Evolutionary conservation across 2,329 filamentous ascomycete species (phyloP), one percentile per base, ranked within the genome.

Genomic region (Plenodomus biglobosus): DNA sequence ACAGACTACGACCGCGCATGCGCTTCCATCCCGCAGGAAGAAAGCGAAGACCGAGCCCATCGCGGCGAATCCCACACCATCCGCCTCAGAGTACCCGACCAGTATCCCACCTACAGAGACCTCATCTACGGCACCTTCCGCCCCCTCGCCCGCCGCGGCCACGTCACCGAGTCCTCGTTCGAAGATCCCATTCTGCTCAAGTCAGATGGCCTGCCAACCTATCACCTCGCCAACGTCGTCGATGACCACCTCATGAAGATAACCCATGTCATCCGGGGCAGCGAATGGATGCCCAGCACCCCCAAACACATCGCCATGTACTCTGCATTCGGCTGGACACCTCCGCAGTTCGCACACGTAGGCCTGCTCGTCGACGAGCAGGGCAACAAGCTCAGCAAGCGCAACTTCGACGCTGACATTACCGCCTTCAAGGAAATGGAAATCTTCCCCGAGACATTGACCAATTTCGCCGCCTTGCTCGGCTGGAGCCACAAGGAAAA

Each of bases 201-300:
- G 72, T 86, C 85, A 0, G 94, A 99, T 68, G 92, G 91, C 0
- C 88, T 88, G 56, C 94, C 94, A 0, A 99, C 95, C 0, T 99
- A 99, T 66, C 94, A 99, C 71, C 86, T 99, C 52, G 94, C 94
- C 3, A 99, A 97, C 65, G 92, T 99, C 8, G 86, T 99, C 3
- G 94, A 99, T 66, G 94, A 99, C 65, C 90, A 96, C 70, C 78
- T 87, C 51, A 99, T 99, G 94, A 77, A 89, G 50, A 95, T 99
- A 58, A 96, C 92, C 0, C 92, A 97, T 71, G 94, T 99, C 13
- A 88, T 99, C 49, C 85, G 94, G 36, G 94, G 92, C 44, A 86
- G 87, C 80, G 94, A 99, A 81, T 99, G 94, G 94, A 87, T 99
- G 75, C 84, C 92, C 27, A 96, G 92, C 0, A 97, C 94, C 0